A percentile compares a stretch with the other conserved stretches of the same genome.
Conservation (phyloP, 768 basidiomycete genomes). For the Pleurotus platypus region DNA sequence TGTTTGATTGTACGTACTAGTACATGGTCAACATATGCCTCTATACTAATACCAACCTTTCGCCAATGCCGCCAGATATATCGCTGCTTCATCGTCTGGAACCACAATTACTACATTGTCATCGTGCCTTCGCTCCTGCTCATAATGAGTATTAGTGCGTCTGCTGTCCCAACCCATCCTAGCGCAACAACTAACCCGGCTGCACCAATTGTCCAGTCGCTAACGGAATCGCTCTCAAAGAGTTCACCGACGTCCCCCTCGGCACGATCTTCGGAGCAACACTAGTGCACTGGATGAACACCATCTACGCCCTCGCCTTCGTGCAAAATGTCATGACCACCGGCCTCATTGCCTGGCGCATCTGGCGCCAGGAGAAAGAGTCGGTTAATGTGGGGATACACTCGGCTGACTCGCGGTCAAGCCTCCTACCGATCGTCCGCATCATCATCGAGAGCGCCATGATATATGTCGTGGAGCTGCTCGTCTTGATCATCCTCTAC, state of each 20-base stretch:
- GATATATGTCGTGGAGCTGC: constrained; percentile 13
- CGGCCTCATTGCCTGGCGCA: constrained; percentile 33
- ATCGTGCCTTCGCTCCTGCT: constrained; percentile 30
- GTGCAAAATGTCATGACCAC: constrained; percentile 39
- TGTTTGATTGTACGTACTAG: constrained; percentile 11
- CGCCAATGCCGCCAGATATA: constrained; percentile 16
- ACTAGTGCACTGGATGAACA: constrained; percentile 31
- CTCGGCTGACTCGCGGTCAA: constrained; percentile 1
- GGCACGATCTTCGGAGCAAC: constrained; percentile 20
- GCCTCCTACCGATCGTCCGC: constrained; percentile 12
- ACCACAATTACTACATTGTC: constrained; percentile 25
- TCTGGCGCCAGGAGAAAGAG: constrained; percentile 22
- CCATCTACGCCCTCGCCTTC: constrained; percentile 33
- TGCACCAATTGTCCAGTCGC: constrained; percentile 20
- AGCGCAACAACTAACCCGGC: neutral
- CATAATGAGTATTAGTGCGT: constrained; percentile 29
- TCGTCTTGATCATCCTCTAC: constrained; percentile 14
- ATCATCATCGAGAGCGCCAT: constrained; percentile 15
- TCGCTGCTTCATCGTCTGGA: constrained; percentile 41
- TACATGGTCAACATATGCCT: neutral
- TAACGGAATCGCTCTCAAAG: constrained; percentile 16
- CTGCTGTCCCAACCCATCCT: neutral
- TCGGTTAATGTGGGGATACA: constrained; percentile 7
- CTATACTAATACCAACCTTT: neutral
- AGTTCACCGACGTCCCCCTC: constrained; percentile 23